These are phyloP conservation scores for Chlamydomonas urium DNA, from an alignment of 139 green algal species.

Conservation along the genomic window DNA sequence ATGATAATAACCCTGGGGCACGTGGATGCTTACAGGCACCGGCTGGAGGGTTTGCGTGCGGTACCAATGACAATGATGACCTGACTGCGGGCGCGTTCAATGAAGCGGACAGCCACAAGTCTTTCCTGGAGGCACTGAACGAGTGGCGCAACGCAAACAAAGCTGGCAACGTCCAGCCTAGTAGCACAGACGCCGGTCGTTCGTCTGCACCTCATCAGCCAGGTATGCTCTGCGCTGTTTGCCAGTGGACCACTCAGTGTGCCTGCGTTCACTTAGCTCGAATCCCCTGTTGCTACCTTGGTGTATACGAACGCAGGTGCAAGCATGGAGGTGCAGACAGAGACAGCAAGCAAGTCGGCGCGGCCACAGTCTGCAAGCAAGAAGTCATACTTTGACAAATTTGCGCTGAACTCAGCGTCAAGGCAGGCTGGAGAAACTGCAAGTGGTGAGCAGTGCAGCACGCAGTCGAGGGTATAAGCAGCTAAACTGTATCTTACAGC, in stretches of 20 bases:
- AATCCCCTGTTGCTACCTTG: no score
- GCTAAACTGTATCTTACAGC: no score
- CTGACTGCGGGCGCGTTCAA: constrained; percentile 22
- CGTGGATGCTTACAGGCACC: neutral
- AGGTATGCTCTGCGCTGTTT: no score
- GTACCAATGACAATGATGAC: neutral
- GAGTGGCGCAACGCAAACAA: constrained; percentile 35
- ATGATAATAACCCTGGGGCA: neutral
- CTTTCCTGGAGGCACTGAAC: constrained; percentile 42
- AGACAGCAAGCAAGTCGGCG: neutral
- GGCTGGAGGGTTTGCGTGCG: neutral
- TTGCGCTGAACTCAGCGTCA: neutral
- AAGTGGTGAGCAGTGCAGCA: neutral
- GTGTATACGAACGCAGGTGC: no score
- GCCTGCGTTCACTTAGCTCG: no score
- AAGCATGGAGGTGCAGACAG: constrained; percentile 2
- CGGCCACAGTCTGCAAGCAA: neutral
- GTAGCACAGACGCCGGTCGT: no score
- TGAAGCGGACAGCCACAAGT: constrained; percentile 36
- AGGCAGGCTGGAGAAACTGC: neutral
- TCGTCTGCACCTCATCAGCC: no score
- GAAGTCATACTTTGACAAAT: constrained; percentile 8
- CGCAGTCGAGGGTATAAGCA: no score
- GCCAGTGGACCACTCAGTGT: no score
- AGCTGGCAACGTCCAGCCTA: neutral